Conservation (phyloP, 2,329 filamentous ascomycete species). For the Botrytis hyacinthi region DNA sequence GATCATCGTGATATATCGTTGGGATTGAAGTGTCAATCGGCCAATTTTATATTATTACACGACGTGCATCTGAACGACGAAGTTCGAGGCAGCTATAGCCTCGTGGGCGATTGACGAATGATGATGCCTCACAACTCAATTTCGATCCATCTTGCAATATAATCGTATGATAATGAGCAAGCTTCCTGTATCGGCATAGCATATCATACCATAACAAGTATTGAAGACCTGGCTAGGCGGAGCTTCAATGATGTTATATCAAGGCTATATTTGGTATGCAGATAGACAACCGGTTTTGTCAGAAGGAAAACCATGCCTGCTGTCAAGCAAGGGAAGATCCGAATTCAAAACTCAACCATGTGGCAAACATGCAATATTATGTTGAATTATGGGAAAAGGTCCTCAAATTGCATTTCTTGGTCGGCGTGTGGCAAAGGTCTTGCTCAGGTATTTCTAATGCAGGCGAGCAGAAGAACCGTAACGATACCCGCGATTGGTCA, state of each 20-base stretch:
- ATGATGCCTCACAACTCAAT: not conserved
- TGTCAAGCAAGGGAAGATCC: not conserved
- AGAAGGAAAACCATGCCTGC: not conserved
- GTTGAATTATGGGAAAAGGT: not conserved
- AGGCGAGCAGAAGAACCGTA: not conserved
- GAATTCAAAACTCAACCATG: not conserved
- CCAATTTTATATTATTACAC: not conserved
- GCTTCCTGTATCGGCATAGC: not conserved
- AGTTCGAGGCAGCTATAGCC: not conserved
- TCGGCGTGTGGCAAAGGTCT: constrained; percentile 1
- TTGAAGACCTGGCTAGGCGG: not conserved
- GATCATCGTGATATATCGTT: not conserved
- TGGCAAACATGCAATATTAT: not conserved
- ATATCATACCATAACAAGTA: not conserved
- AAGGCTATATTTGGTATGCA: not conserved
- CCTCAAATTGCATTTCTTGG: not conserved
- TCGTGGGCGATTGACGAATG: not conserved
- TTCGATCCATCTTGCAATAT: not conserved
- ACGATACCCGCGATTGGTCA: not conserved
- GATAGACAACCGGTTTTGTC: not conserved
- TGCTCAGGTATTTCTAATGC: not conserved
- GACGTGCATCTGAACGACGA: not conserved
- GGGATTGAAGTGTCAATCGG: not conserved
- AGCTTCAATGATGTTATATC: not conserved
- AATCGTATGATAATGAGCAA: not conserved